Percentiles rank a stretch among this genome's conserved stretches.
phyloP scores from a whole-genome alignment of 2,329 filamentous ascomycete genomes.

The Apiospora malaysiana region DNA sequence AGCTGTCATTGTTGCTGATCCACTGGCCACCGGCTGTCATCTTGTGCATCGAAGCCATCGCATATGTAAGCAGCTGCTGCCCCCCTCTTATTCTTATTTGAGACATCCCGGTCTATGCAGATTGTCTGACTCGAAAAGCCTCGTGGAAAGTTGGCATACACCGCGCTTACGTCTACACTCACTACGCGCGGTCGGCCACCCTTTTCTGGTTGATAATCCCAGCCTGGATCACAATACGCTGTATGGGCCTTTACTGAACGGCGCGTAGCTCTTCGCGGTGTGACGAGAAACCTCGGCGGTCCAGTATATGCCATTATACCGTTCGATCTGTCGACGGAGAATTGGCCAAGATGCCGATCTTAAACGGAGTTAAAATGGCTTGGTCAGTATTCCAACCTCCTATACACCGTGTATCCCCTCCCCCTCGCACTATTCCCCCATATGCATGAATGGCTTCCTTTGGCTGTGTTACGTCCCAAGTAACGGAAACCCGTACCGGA shows the following conservation, averaged over 20 bases:
- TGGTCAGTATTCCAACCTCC: constrained; percentile 61
- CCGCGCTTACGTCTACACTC: not conserved
- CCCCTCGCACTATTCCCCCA: not conserved
- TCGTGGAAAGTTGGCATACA: constrained; percentile 2
- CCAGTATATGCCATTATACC: not conserved
- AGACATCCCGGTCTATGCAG: not conserved
- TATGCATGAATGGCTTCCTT: not conserved
- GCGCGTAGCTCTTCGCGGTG: not conserved
- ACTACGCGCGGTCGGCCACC: not conserved
- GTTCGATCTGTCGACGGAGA: constrained; percentile 9
- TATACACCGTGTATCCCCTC: not conserved
- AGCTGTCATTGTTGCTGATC: not conserved
- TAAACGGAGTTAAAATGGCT: constrained; percentile 75
- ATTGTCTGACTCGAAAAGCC: constrained; percentile 3
- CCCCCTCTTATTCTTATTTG: not conserved
- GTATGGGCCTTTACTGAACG: not conserved
- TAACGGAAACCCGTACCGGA: not conserved
- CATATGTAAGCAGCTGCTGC: not conserved
- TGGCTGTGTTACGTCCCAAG: not conserved
- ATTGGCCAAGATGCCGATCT: constrained; percentile 63
- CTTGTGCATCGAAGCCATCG: not conserved
- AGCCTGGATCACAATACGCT: not conserved
- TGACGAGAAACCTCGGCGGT: not conserved
- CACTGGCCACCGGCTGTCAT: not conserved
- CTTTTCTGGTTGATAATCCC: not conserved